A percentile compares a stretch with the other conserved stretches of the same genome.
Conservation (phyloP, 805 yeast genomes). For the Yarrowia hollandica region DNA sequence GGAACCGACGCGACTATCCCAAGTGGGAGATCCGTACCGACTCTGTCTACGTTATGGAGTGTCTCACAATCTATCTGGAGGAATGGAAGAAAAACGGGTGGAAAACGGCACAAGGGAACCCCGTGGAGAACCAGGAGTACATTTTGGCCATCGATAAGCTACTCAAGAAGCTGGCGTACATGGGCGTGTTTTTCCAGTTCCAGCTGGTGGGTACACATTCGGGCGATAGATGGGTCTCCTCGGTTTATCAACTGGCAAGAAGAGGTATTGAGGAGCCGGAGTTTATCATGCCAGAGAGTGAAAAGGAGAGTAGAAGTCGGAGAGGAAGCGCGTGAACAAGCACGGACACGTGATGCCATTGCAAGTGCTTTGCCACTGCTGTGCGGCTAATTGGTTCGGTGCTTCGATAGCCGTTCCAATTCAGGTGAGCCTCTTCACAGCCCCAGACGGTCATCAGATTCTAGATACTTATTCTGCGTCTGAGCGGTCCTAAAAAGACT, state of each 20-base stretch:
- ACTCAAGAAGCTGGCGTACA: conserved; percentile 43
- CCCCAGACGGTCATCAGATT: too few species aligned
- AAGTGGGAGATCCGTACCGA: conserved; percentile 57
- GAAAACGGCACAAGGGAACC: conserved; percentile 46
- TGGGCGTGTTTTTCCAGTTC: conserved; percentile 16
- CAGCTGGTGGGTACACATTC: not conserved
- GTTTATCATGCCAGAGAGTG: conserved; percentile 17
- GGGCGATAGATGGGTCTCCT: not conserved
- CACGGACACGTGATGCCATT: too few species aligned
- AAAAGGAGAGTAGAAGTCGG: conserved; percentile 12
- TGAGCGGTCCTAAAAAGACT: too few species aligned
- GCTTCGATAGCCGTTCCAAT: too few species aligned
- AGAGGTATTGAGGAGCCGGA: conserved; percentile 11
- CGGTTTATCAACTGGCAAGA: not conserved
- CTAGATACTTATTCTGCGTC: too few species aligned
- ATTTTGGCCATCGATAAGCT: conserved; percentile 43
- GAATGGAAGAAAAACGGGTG: conserved; percentile 63
- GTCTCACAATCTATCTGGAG: conserved; percentile 57
- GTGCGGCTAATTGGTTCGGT: too few species aligned
- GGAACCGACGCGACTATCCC: conserved; percentile 39
- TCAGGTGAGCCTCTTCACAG: too few species aligned
- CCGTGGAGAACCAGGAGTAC: conserved; percentile 56
- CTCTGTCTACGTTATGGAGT: conserved; percentile 63
- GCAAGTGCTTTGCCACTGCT: too few species aligned
- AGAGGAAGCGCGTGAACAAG: conserved; percentile 5